Evolutionary conservation across 2,329 filamentous ascomycete species (phyloP).

Genomic region (Diaporthe eres): DNA sequence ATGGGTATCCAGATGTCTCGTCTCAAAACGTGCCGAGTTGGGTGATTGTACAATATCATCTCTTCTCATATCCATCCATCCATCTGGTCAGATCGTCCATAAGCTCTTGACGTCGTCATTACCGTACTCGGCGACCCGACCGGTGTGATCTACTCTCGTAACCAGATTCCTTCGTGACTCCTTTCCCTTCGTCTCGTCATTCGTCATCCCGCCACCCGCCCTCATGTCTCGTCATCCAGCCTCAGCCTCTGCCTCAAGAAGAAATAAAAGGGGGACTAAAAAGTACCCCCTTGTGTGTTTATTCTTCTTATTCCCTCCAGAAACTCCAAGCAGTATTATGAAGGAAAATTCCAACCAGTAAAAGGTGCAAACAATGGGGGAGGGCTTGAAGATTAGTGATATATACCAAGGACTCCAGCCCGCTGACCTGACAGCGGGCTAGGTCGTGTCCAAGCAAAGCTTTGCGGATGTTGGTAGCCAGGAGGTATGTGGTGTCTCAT

Average conservation of each 20-base stretch:
- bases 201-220: conserved; percentile 29
- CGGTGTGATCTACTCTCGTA: conserved; percentile 1
- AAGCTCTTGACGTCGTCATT: conserved; percentile 30
- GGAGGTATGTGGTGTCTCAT: not conserved
- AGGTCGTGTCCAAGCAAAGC: conserved; percentile 27
- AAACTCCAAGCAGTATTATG: conserved; percentile 35
- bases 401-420: conserved; percentile 31
- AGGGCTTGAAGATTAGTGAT: conserved; percentile 35
- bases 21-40: conserved; percentile 14
- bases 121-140: conserved; percentile 1
- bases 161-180: conserved; percentile 15
- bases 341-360: not conserved
- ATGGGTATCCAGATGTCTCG: conserved; percentile 4
- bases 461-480: conserved; percentile 22
- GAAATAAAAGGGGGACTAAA: not conserved
- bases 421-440: conserved; percentile 26
- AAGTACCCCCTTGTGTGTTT: not conserved
- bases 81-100: conserved; percentile 20
- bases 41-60: conserved; percentile 20
- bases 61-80: conserved; percentile 2
- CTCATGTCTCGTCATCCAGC: conserved; percentile 13
- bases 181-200: conserved; percentile 21
- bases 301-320: conserved; percentile 15
- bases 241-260: not conserved
- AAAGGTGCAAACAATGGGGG: not conserved